Percentiles rank a stretch among this genome's conserved stretches.
phyloP scores from a whole-genome alignment of 495 filamentous ascomycete genomes.

The Mycothermus thermophilus region DNA sequence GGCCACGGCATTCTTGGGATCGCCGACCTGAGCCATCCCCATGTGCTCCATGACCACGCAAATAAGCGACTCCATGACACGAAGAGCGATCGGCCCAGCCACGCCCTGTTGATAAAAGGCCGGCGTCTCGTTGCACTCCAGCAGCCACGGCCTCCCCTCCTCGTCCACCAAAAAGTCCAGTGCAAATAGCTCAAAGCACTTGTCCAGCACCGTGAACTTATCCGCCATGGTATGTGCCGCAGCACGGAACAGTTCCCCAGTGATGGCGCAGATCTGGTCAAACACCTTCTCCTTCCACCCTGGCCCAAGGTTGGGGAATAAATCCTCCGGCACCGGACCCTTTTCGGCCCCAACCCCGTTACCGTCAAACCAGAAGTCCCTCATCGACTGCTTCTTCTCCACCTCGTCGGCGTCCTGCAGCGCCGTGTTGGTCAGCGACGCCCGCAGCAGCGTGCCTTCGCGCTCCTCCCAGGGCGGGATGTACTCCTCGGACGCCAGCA shows the following conservation, averaged over 20 bases:
- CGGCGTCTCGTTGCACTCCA: constrained; percentile 73
- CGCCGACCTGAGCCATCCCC: constrained; percentile 8
- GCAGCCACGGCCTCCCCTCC: constrained; percentile 40
- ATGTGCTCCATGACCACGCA: constrained; percentile 42
- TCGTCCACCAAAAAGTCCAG: constrained; percentile 59
- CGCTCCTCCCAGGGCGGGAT: constrained; percentile 18
- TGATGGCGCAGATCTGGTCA: constrained; percentile 44
- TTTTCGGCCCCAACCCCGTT: not conserved
- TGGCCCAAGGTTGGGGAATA: constrained; percentile 18
- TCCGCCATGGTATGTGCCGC: constrained; percentile 35
- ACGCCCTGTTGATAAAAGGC: constrained; percentile 63
- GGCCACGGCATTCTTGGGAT: constrained; percentile 7
- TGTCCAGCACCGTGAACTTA: constrained; percentile 39
- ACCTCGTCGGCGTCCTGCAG: constrained; percentile 38
- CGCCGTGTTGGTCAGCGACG: constrained; percentile 64
- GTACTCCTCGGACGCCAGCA: constrained; percentile 56
- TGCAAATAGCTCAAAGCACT: constrained; percentile 66
- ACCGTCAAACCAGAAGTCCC: constrained; percentile 43
- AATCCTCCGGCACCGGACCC: constrained; percentile 24
- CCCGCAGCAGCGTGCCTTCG: constrained; percentile 6
- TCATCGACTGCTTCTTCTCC: constrained; percentile 32
- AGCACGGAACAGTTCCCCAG: constrained; percentile 49
- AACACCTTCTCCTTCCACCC: constrained; percentile 39
- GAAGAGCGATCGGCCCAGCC: constrained; percentile 45
- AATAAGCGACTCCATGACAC: constrained; percentile 50